Percentiles rank a stretch among this genome's conserved stretches.
phyloP scores from a whole-genome alignment of 208 protist species.

The Acanthamoeba lugdunensis region DNA sequence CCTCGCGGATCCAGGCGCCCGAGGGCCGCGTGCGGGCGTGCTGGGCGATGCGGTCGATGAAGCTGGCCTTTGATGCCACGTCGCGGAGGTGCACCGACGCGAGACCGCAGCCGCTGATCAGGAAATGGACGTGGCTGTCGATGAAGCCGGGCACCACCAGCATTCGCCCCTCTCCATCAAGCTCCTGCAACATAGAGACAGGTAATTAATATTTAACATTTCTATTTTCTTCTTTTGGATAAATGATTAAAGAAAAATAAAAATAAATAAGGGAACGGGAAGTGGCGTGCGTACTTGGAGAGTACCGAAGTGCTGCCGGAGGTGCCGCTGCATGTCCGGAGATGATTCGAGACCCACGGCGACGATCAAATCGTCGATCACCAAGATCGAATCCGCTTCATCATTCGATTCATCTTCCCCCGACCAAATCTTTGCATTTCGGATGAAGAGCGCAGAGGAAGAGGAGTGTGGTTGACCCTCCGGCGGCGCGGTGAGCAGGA shows the following conservation, averaged over 20 bases:
- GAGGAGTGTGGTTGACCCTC: not conserved
- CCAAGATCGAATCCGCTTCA: not conserved
- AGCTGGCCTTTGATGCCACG: not conserved
- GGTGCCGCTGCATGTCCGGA: not conserved
- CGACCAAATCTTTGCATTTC: not conserved
- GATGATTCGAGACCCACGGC: not conserved
- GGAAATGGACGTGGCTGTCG: constrained; percentile 72
- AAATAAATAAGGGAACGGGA: not conserved
- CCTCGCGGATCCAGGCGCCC: constrained; percentile 4
- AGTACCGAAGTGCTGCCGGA: not conserved
- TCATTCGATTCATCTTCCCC: not conserved
- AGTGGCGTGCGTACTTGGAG: no score
- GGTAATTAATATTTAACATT: no score
- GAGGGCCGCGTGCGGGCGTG: not conserved
- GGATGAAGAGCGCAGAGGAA: not conserved
- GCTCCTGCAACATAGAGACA: not conserved
- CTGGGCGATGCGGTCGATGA: constrained; percentile 9
- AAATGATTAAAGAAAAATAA: not conserved
- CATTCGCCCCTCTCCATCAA: constrained; percentile 5
- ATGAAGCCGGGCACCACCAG: constrained; percentile 67
- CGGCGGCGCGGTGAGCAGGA: not conserved
- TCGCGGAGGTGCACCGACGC: constrained; percentile 61
- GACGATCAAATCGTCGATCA: not conserved
- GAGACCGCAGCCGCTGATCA: constrained; percentile 22
- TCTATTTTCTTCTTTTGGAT: not conserved